Evolutionary conservation across 139 green algal genomes (phyloP), one percentile per base, ranked within the genome.

Genomic region (Ulvella scutata): DNA sequence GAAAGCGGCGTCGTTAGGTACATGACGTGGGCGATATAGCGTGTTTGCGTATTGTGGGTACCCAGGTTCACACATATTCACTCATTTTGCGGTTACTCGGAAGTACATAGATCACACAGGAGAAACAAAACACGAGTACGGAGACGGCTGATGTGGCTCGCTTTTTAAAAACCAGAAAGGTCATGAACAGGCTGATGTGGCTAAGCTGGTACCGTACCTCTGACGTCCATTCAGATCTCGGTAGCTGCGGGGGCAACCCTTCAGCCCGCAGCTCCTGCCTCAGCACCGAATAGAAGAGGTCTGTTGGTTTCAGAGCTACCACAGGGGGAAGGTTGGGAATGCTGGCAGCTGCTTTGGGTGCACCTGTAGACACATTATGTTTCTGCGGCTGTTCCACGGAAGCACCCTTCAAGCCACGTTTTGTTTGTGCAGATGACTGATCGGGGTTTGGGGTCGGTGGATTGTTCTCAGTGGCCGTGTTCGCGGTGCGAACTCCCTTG

Each of bases 271-370:
- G 51, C 36, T 77, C 81, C n/a, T 79, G 77, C 3, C 79, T 62
- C 43, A 93, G 76, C 38, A 78, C 79, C 10, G 78, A 73, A 29
- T 81, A 84, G 59, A 86, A 92, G 4, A 79, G 6, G 2, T 92
- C 84, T 0, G 51, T 77, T 10, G 77, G 73, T n/a, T 59, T 62
- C 73, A 77, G 74, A 4, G 20, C 38, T 35, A 59, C 73, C 0
- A 37, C 73, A 28, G 34, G 29, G n/a, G 73, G 73, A 9, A 37
- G 20, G 38, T 43, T 74, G 51, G 4, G 1, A 13, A 26, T 7
- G 9, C 51, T 26, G 4, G 51, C 13, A 36, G 6, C 51, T 31
- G n/a, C 17, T 26, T 67, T 67, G 31, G 51, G 20, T 26, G 20
- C 51, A 31, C n/a, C 51, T 36, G 10, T 0, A 34, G 9, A 13